A percentile compares a stretch with the other conserved stretches of the same genome.
Conservation (phyloP, 805 yeast species). For the Metschnikowia dekortorum region DNA sequence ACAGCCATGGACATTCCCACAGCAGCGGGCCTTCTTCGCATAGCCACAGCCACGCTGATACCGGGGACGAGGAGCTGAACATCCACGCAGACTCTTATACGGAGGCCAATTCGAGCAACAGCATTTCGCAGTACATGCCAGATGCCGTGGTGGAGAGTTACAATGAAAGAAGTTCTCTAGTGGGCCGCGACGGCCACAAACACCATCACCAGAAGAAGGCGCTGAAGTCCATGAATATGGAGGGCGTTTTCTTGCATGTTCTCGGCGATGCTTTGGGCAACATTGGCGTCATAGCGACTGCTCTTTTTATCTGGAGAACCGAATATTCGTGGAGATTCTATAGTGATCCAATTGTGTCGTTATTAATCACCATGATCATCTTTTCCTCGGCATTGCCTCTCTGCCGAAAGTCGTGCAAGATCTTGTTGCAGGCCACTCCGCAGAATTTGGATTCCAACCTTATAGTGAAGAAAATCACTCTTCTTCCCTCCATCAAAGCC, state of each 20-base stretch:
- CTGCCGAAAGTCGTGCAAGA: conserved; percentile 80
- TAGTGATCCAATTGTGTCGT: conserved; percentile 81
- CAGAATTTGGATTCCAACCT: conserved; percentile 70
- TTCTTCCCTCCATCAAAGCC: conserved; percentile 69
- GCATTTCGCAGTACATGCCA: conserved; percentile 40
- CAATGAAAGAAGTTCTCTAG: conserved; percentile 35
- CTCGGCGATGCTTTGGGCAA: conserved; percentile 96
- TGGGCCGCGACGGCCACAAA: conserved; percentile 17
- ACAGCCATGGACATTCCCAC: conserved; percentile 27
- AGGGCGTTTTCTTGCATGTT: conserved; percentile 93
- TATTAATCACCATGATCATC: conserved; percentile 81
- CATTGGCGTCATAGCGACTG: conserved; percentile 86
- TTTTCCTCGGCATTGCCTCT: conserved; percentile 89
- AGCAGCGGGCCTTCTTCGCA: conserved; percentile 7
- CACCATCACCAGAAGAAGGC: conserved; percentile 10
- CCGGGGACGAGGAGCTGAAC: conserved; percentile 14
- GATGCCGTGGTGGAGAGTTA: conserved; percentile 42
- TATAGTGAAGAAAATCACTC: conserved; percentile 63
- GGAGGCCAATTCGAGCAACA: conserved; percentile 21
- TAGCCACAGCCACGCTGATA: conserved; percentile 32
- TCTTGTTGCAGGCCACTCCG: conserved; percentile 90
- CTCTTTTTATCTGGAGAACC: conserved; percentile 90
- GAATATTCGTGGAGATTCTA: conserved; percentile 83
- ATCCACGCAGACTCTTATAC: conserved; percentile 8
- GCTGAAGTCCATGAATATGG: conserved; percentile 82